Percentiles rank a stretch among this genome's conserved stretches.
Evolutionary conservation across 1,284 basidiomycete genomes (phyloP).

Genomic region (Tilletia walkeri): DNA sequence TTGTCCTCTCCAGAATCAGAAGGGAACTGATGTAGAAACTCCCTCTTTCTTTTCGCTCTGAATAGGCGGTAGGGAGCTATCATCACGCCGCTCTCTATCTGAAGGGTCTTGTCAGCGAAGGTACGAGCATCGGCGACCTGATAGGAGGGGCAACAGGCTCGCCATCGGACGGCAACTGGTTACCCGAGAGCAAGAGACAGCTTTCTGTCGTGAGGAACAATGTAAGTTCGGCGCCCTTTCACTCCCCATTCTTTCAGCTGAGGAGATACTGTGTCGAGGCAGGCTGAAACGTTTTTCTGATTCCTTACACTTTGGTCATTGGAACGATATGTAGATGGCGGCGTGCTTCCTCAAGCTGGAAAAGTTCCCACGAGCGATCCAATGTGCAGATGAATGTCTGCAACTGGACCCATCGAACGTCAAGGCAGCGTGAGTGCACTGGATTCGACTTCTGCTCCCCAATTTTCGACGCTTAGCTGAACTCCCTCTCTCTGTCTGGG

Average conservation of each 20-base stretch:
- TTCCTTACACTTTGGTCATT: not conserved
- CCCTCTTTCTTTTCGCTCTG: not conserved
- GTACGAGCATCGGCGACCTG: not conserved
- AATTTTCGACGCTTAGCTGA: not conserved
- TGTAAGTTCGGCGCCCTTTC: not conserved
- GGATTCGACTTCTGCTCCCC: not conserved
- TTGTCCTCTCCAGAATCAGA: not conserved
- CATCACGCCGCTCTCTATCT: conserved; percentile 7
- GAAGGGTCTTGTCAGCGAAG: not conserved
- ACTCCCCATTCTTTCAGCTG: not conserved
- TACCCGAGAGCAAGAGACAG: conserved; percentile 9
- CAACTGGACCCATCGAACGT: not conserved
- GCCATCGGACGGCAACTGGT: not conserved
- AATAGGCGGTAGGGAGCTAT: not conserved
- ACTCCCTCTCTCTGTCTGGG: not conserved
- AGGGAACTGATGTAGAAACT: not conserved
- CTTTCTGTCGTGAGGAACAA: conserved; percentile 9
- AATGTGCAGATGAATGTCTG: conserved; percentile 11
- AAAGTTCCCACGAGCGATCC: not conserved
- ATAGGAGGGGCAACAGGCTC: not conserved
- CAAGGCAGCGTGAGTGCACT: not conserved
- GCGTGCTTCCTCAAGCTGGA: conserved; percentile 17
- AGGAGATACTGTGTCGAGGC: not conserved
- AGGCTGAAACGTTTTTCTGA: not conserved
- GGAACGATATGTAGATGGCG: not conserved